These are phyloP conservation scores for Styphnolobium japonicum DNA, from an alignment of 306 rosid species.

Conservation along the genomic window DNA sequence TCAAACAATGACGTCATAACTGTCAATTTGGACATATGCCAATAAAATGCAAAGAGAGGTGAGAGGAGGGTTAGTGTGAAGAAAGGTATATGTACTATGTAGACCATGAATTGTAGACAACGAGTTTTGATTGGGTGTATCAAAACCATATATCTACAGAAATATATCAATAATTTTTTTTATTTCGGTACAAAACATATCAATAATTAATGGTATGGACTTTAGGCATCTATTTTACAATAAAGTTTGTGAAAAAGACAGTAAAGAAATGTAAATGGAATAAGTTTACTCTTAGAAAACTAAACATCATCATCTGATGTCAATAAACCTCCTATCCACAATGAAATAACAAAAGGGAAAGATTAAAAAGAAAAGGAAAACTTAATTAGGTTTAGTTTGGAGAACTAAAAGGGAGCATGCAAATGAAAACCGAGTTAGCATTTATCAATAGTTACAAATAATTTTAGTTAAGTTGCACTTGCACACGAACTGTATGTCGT, in stretches of 20 bases:
- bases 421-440: neutral
- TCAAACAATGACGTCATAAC: constrained; percentile 42
- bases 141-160: neutral
- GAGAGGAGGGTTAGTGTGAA: neutral
- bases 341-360: neutral
- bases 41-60: neutral
- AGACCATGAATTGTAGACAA: neutral
- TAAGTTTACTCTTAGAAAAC: neutral
- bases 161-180: neutral
- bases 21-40: constrained; percentile 28
- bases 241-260: neutral
- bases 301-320: neutral
- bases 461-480: neutral
- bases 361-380: neutral
- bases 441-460: neutral
- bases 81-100: neutral
- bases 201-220: neutral
- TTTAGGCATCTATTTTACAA: neutral
- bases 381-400: neutral
- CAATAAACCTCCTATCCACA: neutral
- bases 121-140: neutral
- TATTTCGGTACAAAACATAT: neutral
- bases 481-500: neutral
- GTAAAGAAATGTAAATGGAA: no score
- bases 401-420: neutral